Evolutionary conservation across 805 yeast species (phyloP), one percentile per base, ranked within the genome.

Genomic region (Blastobotrys parvus): DNA sequence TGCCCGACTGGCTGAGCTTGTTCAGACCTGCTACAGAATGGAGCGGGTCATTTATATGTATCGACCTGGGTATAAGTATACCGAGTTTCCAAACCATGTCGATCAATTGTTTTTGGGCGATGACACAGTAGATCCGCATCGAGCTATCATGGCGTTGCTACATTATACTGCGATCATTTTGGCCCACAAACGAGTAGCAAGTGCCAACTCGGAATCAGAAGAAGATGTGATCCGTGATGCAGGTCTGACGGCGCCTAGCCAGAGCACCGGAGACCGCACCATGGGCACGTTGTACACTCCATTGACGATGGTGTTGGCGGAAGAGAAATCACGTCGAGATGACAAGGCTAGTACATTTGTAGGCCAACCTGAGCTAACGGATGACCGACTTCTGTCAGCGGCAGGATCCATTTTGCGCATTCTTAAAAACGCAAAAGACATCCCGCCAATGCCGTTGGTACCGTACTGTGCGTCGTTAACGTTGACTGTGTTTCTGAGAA

Each of bases 1-100:
- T 27, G 57, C 58, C 18, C 50, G 54, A 42, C 49, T 68, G 22
- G 47, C 57, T 15, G 53, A 59, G 3, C 49, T 69, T 17, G 62
- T 65, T 29, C 56, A 58, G 32, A 58, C 59, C 15, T 61, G 64
- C 23, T 35, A 48, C 17, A 47, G 57, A 19, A 53, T 67, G 38
- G 72, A 68, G 45, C 52, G 58, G 32, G 69, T 68, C 40, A 52
- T 67, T 20, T 53, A 60, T 33, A 52, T 64, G 42, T 67, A 66
- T 52, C 64, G 68, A 34, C 72, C 72, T 3, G 18, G 33, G 17
- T 27, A 18, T 7, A 40, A n/a, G 16, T 42, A 29, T 15, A 20
- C 22, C 20, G 20, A 35, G n/a, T 38, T 56, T 3, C 61, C 61
- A 16, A 48, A 51, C 3, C 58, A 44, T 22, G 57, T 57, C 6